Evolutionary conservation across 2,329 filamentous ascomycete genomes (phyloP), one percentile per base, ranked within the genome.

Genomic region (Stemphylium beticola): DNA sequence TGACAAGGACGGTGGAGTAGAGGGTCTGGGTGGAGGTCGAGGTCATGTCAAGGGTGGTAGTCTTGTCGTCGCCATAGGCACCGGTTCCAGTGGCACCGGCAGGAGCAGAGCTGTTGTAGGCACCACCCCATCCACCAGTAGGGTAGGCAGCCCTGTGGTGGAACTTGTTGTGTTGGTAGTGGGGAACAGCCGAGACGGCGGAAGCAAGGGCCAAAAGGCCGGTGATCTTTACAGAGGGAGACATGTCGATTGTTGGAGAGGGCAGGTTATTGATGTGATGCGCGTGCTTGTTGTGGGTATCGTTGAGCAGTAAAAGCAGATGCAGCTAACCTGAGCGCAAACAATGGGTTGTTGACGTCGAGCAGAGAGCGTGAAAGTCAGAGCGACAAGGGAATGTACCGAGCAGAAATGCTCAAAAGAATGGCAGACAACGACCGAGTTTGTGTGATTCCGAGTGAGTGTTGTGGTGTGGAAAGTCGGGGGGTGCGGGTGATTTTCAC

Each of bases 191-290:
- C 17, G 76, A 68, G 53, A 72, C 77, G 44, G 71, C 66, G 53
- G 73, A 72, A 55, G 74, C 71, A 55, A 81, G 69, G 45, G 77
- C 76, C 74, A 81, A 65, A 55, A 80, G 68, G 58, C 72, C 37
- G n/a, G 52, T 74, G 61, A 80, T 64, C 61, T 76, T 72, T 58
- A 71, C 71, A 53, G 65, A 65, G 58, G 69, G 57, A 57, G 71
- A 70, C 70, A 74, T 74, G 37, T 65, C 66, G 69, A 67, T 57
- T 22, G 68, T 66, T 57, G 53, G 49, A 40, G 18, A 44, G 4
- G 24, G 26, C 39, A 39, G 45, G n/a, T 49, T 41, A 29, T 36
- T 31, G 15, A 14, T 50, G 24, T 24, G 32, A 5, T 45, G 41
- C 42, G 42, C 41, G 37, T 55, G 42, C 46, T 52, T 46, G 48